Base-by-base conservation (phyloP, 148 eudicot genomes). In the Rhododendron ovatum region DNA sequence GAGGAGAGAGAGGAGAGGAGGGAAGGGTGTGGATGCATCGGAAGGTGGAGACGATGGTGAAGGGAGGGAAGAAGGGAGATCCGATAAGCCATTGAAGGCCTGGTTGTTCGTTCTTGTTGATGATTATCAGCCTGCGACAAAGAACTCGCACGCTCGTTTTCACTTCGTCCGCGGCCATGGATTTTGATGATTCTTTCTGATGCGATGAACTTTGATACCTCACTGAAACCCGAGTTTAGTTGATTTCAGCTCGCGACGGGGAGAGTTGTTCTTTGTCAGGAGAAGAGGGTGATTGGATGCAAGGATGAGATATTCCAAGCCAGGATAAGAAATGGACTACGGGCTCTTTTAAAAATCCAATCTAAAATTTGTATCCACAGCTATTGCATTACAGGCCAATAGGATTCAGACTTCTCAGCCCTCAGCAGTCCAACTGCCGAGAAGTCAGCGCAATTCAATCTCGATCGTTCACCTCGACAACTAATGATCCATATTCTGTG, bases 41-140 rank as follows among this genome's bases (percentile, higher is more conserved):
- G 91, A 95, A 14, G 84, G 99, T 93, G 88, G 99, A 95, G 83
- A 88, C 88, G 87, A 95, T 69, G 69, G 95, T 95, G 89, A 85
- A 84, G 15, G 90, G 86, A 22, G 96, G 93, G 73, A 92, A 90
- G 87, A 92, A 95, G 11, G 94, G 96, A 0, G 99, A 95, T 43
- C 95, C 94, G 67, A 95, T 94, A 7, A 96, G 91, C 99, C 99
- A 96, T 89, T 95, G 98, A 9, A 96, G 89, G 45, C 90, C 85
- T 43, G 88, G 59, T 83, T 86, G 53, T 83, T 86, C 90, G 82
- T 48, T 80, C 41, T 53, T 51, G 65, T 71, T 30, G 39, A 53
- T 30, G 28, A 91, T 80, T 80, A 90, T 28, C 78, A 91, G 86
- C 43, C 87, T 91, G 18, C 92, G 91, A 85, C 92, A 91, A 20